Base-by-base conservation (phyloP, 1,284 basidiomycete species). In the Lentinula novae-zelandiae region DNA sequence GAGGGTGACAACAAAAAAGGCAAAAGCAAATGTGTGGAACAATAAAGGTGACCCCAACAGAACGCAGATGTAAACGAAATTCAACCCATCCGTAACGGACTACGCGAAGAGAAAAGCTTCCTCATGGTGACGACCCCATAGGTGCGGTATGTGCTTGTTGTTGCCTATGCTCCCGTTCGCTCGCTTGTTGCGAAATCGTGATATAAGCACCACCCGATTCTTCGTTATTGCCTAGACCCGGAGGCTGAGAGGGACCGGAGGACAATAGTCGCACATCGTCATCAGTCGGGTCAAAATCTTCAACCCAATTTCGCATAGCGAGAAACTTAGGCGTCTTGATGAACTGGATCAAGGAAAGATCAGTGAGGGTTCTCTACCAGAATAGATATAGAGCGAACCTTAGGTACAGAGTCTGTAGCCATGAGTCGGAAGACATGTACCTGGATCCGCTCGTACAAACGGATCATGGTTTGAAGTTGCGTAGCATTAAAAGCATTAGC, bases 351-450 rank as follows among this genome's bases (percentile, higher is more conserved):
- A 53, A 31, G 52, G 53, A 62, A 53, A 59, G 58, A 38, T 38
- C 62, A 46, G 49, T 31, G 33, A 38, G 49, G 62, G 36, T 31
- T 46, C 44, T 27, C 3, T 27, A 27, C 27, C 3, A 4, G 39
- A 38, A 50, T 5, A 57, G 51, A 27, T 57, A 38, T 57, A 20
- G 59, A 44, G 69, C 82, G 57, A 67, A 92, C 93, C 84, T 95
- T 95, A 20, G 96, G 96, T 33, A 98, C 91, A 7, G 95, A 98
- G 74, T 99, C 96, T 60, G 95, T 97, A 7, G 96, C 96, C 93
- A 99, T 97, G 66, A 98, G 75, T 58, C 96, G 85, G 82, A 98
- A 98, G 67, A 98, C 95, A 72, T 98, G 95, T 42, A 85, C 90
- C 76, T 98, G 96, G 62, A 99, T 98, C 60, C 95, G 87, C 75